Base-by-base conservation (phyloP, 1,284 basidiomycete genomes). In the Clitocybe nebularis region DNA sequence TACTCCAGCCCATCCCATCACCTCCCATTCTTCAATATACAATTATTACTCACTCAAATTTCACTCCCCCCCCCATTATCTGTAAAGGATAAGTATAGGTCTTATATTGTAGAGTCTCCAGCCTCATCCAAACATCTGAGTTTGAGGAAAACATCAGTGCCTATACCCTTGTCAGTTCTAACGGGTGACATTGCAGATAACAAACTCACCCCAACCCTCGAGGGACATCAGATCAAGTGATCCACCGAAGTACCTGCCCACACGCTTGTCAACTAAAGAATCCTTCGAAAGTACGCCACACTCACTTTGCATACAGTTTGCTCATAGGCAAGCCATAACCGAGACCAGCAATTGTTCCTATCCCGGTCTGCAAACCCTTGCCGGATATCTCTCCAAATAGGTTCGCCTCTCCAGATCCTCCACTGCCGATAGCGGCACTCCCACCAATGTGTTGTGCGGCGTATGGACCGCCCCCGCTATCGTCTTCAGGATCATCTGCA, bases 281-380 rank as follows among this genome's bases (percentile, higher is more conserved):
- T 7, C 6, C 22, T 5, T 19, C 19, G 25, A 14, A 29, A 30
- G 5, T 20, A 30, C 9, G 32, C 33, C 11, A 17, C 30, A 57
- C 72, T 46, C 56, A 81, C 71, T 67, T 80, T 17, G 88, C 81
- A 57, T 93, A 93, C 39, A 93, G 63, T 49, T 78, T 76, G 57
- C 89, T 89, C 84, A 93, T 87, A 3, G 90, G 90, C 43, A 93
- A 65, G 0, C 89, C 89, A 52, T 90, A 91, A 2, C 91, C 92
- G 28, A 93, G 63, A 1, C 89, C 88, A 1, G 86, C 85, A 47
- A 92, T 81, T 1, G 86, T 89, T 7, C 88, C 88, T 34, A 75
- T 57, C 7, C 73, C 77, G 39, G 77, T 81, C 56, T 89, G 84
- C 30, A 93, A 57, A 2, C 85, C 85, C 55, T 84, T 82, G 0